Evolutionary conservation across 164 flowering plant genomes (phyloP).

Genomic region (Annona squamosa): DNA sequence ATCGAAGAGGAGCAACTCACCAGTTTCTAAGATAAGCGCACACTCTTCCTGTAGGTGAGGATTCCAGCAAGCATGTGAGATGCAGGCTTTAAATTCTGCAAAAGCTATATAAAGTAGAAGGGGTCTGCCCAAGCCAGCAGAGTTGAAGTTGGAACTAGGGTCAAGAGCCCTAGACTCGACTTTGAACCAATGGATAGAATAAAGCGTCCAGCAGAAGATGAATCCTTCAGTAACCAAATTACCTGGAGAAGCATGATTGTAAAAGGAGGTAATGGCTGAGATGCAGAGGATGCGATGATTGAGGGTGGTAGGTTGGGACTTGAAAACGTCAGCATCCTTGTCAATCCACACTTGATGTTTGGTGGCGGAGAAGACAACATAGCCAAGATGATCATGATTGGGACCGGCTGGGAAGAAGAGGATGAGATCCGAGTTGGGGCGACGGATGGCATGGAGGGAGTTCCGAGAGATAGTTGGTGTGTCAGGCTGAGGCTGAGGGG

Average conservation of each 20-base stretch:
- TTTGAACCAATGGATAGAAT: slow-evolving; percentile 59
- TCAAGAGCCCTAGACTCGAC: slow-evolving; percentile 17
- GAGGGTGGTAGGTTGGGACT: slow-evolving; percentile 7
- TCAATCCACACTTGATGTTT: slow-evolving; percentile 1
- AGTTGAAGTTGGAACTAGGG: not conserved
- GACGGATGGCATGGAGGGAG: slow-evolving; percentile 32
- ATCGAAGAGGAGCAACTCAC: slow-evolving; percentile 63
- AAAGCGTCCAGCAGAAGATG: slow-evolving; percentile 43
- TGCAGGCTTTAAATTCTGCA: slow-evolving; percentile 28
- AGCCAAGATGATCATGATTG: slow-evolving; percentile 49
- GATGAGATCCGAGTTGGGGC: slow-evolving; percentile 14
- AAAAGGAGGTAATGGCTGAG: slow-evolving; percentile 19
- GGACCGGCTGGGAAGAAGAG: slow-evolving; percentile 42
- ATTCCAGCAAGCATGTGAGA: slow-evolving; percentile 68
- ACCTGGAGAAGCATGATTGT: not conserved
- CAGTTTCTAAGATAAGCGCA: slow-evolving; percentile 53
- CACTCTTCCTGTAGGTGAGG: slow-evolving; percentile 56
- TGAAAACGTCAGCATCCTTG: slow-evolving; percentile 13
- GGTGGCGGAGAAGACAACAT: slow-evolving; percentile 19
- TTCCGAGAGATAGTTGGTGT: slow-evolving; percentile 19
- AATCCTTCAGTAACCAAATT: slow-evolving; percentile 28
- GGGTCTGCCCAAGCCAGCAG: slow-evolving; percentile 13
- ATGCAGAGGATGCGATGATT: slow-evolving; percentile 31
- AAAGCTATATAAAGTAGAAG: slow-evolving; percentile 31
- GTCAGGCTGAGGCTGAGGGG: slow-evolving; percentile 1